Evolutionary conservation across 495 filamentous ascomycete species (phyloP).

Genomic region (Penicillium robsamsonii): DNA sequence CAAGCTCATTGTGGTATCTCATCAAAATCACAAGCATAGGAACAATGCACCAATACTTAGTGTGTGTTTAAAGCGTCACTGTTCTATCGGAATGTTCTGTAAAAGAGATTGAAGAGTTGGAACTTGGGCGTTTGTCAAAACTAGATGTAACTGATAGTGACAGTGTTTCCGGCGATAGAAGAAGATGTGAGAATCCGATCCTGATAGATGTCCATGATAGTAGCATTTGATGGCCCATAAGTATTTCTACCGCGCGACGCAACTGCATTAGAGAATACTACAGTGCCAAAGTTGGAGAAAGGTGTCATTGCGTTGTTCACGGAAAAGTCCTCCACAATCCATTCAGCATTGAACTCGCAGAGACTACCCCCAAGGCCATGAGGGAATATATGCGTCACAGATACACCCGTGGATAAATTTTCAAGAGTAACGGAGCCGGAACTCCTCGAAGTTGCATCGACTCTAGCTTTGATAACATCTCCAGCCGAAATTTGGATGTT

Average conservation of each 20-base stretch:
- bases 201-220: conserved; percentile 49
- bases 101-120: background rate
- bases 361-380: conserved; percentile 25
- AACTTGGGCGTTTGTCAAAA: background rate
- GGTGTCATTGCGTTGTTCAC: conserved; percentile 40
- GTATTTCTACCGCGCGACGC: conserved; percentile 22
- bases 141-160: conserved; percentile 24
- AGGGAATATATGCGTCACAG: conserved; percentile 47
- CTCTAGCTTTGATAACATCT: conserved; percentile 51
- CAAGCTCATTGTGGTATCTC: background rate
- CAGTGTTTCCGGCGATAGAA: conserved; percentile 28
- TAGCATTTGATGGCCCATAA: conserved; percentile 36
- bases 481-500: conserved; percentile 50
- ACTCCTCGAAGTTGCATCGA: conserved; percentile 43
- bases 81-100: background rate
- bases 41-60: background rate
- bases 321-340: conserved; percentile 61
- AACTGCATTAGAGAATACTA: conserved; percentile 43
- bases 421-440: conserved; percentile 50
- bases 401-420: conserved; percentile 51
- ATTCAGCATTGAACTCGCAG: conserved; percentile 52
- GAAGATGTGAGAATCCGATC: conserved; percentile 41
- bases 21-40: background rate
- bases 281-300: conserved; percentile 53
- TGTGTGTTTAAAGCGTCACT: background rate